Evolutionary conservation across 768 basidiomycete species (phyloP).

Genomic region (Lyophyllum atratum): DNA sequence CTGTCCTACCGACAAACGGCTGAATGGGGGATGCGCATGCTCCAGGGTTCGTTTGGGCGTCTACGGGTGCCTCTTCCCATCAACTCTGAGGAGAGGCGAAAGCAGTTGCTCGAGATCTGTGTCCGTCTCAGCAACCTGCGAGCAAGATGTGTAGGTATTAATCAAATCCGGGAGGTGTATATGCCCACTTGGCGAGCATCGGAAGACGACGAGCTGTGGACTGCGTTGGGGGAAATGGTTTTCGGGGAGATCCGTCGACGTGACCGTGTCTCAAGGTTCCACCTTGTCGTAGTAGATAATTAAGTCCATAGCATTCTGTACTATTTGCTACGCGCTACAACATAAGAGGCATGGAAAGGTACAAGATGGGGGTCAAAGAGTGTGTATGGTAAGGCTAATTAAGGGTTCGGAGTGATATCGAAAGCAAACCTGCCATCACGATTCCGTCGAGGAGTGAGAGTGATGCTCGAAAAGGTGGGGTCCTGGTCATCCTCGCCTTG

Average conservation of each 20-base stretch:
- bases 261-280: not conserved
- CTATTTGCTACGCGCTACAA: too few relatives aligned
- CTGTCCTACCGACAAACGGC: conserved; percentile 49
- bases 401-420: too few relatives aligned
- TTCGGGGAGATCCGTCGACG: not conserved
- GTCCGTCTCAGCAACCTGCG: conserved; percentile 37
- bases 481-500: too few relatives aligned
- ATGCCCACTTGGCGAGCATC: not conserved
- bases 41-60: conserved; percentile 50
- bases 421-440: too few relatives aligned
- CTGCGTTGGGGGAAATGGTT: not conserved
- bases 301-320: too few relatives aligned
- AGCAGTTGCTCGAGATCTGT: conserved; percentile 36
- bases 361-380: too few relatives aligned
- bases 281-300: not conserved
- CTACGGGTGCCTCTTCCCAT: conserved; percentile 42
- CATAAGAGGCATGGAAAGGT: too few relatives aligned
- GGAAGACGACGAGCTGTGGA: conserved; percentile 1
- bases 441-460: too few relatives aligned
- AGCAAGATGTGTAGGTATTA: conserved; percentile 33
- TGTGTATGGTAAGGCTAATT: too few relatives aligned
- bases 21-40: conserved; percentile 51
- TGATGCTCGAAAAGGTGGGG: too few relatives aligned
- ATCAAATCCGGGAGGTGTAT: conserved; percentile 39
- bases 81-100: conserved; percentile 20